Percentiles rank a stretch among this genome's conserved stretches.
Evolutionary conservation across 2,329 filamentous ascomycete species (phyloP).

Genomic region (Aspergillus aculeatus): DNA sequence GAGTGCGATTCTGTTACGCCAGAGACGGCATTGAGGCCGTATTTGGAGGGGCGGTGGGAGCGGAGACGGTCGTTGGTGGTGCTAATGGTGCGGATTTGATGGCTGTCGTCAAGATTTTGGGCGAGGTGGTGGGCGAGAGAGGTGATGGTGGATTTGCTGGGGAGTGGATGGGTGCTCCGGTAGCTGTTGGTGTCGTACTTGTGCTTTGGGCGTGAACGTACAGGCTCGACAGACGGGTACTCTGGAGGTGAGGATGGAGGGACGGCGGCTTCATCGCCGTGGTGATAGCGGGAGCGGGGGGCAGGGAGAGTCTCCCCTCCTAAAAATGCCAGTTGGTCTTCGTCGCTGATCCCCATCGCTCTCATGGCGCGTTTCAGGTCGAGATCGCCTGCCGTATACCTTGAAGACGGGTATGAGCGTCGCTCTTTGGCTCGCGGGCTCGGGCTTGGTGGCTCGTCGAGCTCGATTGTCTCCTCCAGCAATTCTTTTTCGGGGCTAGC

Average conservation of each 20-base stretch:
- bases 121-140: slow-evolving; percentile 24
- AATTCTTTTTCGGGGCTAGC: slow-evolving; percentile 20
- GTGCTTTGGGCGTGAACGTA: slow-evolving; percentile 23
- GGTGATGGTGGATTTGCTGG: slow-evolving; percentile 26
- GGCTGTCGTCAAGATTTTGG: slow-evolving; percentile 16
- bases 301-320: slow-evolving; percentile 22
- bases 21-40: slow-evolving; percentile 31
- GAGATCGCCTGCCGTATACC: slow-evolving; percentile 16
- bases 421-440: slow-evolving; percentile 37
- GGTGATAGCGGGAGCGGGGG: slow-evolving; percentile 11
- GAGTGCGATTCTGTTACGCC: slow-evolving; percentile 17
- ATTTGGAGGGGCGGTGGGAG: slow-evolving; percentile 27
- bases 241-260: slow-evolving; percentile 36
- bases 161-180: slow-evolving; percentile 24
- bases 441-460: slow-evolving; percentile 35
- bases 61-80: slow-evolving; percentile 19
- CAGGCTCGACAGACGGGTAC: slow-evolving; percentile 24
- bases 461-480: slow-evolving; percentile 30
- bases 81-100: slow-evolving; percentile 16
- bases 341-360: slow-evolving; percentile 27
- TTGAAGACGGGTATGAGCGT: slow-evolving; percentile 12
- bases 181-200: slow-evolving; percentile 22
- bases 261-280: slow-evolving; percentile 18
- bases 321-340: slow-evolving; percentile 26
- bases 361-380: slow-evolving; percentile 25